Evolutionary conservation across 305 asterid species (phyloP), one percentile per base, ranked within the genome.

Genomic region (Coffea humblotiana): DNA sequence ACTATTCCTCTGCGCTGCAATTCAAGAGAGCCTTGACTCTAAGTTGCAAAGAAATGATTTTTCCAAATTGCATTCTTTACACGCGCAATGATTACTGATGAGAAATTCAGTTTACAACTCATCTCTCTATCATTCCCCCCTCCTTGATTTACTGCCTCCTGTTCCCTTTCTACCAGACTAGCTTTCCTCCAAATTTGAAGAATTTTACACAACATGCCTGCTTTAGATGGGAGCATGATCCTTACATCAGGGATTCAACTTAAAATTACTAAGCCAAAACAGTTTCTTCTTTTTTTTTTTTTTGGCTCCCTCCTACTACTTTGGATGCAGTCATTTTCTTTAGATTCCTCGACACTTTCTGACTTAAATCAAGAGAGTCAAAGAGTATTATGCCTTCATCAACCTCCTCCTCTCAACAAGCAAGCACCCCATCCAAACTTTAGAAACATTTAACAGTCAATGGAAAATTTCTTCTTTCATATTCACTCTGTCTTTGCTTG

Each of bases 291-390:
- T 32, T 32, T 32, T 32, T 29, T 35, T 35, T 68, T 37, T 18
- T 82, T 78, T 35, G 81, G 84, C 87, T 89, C 90, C 91, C 86
- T 88, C 92, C 92, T 84, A 86, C 79, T 78, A 86, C 75, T 67
- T 15, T 49, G 82, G 84, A 84, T 79, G 75, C 74, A 61, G 76
- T 71, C 80, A 72, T 79, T 51, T 21, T 71, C 78, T 75, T 65
- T 79, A 72, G 64, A 70, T 67, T 60, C 70, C 43, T 65, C 63
- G 74, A 68, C 84, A 13, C 77, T 76, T 82, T 81, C 82, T 70
- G 81, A 68, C 83, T 81, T 78, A 77, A 84, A 68, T 76, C 85
- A 72, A 68, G 64, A 58, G 40, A 52, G 49, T 58, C 74, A 72
- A 32, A 32, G 74, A 71, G 63, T 52, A 48, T 60, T 75, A 61